These are phyloP conservation scores for Phaffomyces antillensis DNA, from an alignment of 805 yeast species.

Conservation along the genomic window DNA sequence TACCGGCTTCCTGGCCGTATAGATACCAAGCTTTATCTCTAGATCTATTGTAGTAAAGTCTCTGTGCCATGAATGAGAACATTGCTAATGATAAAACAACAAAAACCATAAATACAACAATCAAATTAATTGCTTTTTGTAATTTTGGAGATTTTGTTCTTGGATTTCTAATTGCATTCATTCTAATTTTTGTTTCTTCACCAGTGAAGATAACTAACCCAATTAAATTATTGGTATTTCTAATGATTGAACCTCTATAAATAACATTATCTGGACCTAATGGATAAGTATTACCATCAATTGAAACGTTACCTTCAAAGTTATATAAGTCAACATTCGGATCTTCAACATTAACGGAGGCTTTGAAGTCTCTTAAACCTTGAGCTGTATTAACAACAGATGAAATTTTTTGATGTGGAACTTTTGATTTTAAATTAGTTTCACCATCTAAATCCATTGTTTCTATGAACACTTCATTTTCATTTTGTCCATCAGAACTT, in stretches of 20 bases:
- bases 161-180: conserved; percentile 89
- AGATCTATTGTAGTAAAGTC: conserved; percentile 37
- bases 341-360: conserved; percentile 68
- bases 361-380: conserved; percentile 42
- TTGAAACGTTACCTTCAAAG: conserved; percentile 69
- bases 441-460: conserved; percentile 99
- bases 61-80: conserved; percentile 76
- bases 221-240: conserved; percentile 69
- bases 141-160: conserved; percentile 90
- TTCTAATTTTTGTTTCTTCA: conserved; percentile 90
- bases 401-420: conserved; percentile 59
- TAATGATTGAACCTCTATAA: conserved; percentile 82
- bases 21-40: conserved; percentile 66
- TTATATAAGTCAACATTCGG: conserved; percentile 89
- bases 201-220: conserved; percentile 92
- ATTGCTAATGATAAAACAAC: conserved; percentile 70
- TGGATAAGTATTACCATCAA: conserved; percentile 40
- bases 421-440: conserved; percentile 75
- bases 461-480: conserved; percentile 68
- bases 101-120: conserved; percentile 81
- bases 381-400: conserved; percentile 42
- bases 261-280: conserved; percentile 76
- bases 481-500: conserved; percentile 51
- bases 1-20: conserved; percentile 64
- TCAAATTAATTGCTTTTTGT: conserved; percentile 73